Evolutionary conservation across 1,284 basidiomycete species (phyloP), one percentile per base, ranked within the genome.

Genomic region (Blastosporella zonata): DNA sequence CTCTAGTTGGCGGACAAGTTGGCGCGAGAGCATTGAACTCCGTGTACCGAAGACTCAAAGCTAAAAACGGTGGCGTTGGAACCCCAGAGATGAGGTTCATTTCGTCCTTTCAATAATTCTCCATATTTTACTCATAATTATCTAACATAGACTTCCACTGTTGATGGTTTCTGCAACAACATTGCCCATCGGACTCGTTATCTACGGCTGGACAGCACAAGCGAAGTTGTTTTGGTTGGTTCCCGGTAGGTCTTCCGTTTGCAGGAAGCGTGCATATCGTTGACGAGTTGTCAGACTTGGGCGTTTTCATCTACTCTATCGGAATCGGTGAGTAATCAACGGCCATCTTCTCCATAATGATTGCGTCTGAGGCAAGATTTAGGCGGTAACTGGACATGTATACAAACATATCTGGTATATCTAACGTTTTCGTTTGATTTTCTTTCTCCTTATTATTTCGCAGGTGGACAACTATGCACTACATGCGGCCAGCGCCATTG

Each of bases 1-100:
- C 1, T 23, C 15, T 23, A 65, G 63, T 64, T 23, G 65, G 63
- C 1, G 64, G 65, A 8, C 73, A 77, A 55, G 55, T 68, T 1
- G 69, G 72, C 13, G 71, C 72, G 0, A 55, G 69, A 10, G 55
- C 62, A 6, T 56, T 72, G 12, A 73, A 76, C 58, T 54, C 59
- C n/a, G 56, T 72, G 7, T 75, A 76, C 46, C 62, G 62, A n/a
- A 59, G 48, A 23, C 57, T 77, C 17, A 68, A 70, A 50, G 61
- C 56, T 3, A 57, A 57, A 28, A 69, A 73, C 47, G 63, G 65
- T 28, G 69, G 69, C 6, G 55, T 65, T 8, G 73, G 74, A 2
- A 64, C 62, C 7, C 74, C 74, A 3, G 71, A 72, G 52, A 70
- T 67, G 62, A 61, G 69, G 65, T 66, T 37, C 37, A 37, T 29